These are phyloP conservation scores for Penicillium cinerascens DNA, from an alignment of 495 filamentous ascomycete species.

Conservation along the genomic window DNA sequence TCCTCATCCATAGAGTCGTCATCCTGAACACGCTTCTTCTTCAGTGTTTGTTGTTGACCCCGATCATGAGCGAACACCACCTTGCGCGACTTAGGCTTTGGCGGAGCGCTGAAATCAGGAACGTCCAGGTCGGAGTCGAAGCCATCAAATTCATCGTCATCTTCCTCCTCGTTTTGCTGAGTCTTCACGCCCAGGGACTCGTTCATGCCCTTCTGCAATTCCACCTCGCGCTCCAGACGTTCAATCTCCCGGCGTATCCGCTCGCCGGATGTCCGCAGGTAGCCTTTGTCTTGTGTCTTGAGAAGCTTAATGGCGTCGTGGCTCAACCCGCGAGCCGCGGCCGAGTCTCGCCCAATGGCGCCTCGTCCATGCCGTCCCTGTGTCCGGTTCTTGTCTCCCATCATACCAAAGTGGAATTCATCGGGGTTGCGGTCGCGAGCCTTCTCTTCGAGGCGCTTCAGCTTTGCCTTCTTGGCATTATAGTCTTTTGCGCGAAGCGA, in stretches of 20 bases:
- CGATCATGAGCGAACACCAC: slow-evolving; percentile 55
- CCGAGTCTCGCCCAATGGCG: slow-evolving; percentile 40
- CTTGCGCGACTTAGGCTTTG: slow-evolving; percentile 38
- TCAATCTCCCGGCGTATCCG: slow-evolving; percentile 57
- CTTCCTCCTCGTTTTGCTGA: slow-evolving; percentile 22
- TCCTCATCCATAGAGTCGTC: slow-evolving; percentile 28
- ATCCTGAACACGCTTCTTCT: slow-evolving; percentile 19
- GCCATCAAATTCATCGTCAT: slow-evolving; percentile 23
- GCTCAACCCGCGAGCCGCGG: slow-evolving; percentile 43
- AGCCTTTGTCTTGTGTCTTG: slow-evolving; percentile 95
- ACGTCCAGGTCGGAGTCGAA: slow-evolving; percentile 31
- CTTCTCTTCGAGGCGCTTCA: slow-evolving; percentile 76
- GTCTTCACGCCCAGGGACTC: slow-evolving; percentile 26
- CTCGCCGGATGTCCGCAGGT: slow-evolving; percentile 67
- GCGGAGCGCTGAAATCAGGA: slow-evolving; percentile 25
- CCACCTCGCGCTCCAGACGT: slow-evolving; percentile 52
- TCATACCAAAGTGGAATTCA: slow-evolving; percentile 95
- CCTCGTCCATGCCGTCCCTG: slow-evolving; percentile 57
- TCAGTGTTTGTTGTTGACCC: slow-evolving; percentile 45
- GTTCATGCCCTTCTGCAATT: slow-evolving; percentile 37
- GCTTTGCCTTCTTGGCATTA: slow-evolving; percentile 75
- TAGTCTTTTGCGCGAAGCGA: slow-evolving; percentile 84
- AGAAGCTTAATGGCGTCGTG: slow-evolving; percentile 75
- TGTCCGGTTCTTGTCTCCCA: slow-evolving; percentile 47
- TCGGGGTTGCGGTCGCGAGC: slow-evolving; percentile 87